These are phyloP conservation scores for Protomyces inouyei DNA, from an alignment of 1,139 yeast species.

Conservation along the genomic window DNA sequence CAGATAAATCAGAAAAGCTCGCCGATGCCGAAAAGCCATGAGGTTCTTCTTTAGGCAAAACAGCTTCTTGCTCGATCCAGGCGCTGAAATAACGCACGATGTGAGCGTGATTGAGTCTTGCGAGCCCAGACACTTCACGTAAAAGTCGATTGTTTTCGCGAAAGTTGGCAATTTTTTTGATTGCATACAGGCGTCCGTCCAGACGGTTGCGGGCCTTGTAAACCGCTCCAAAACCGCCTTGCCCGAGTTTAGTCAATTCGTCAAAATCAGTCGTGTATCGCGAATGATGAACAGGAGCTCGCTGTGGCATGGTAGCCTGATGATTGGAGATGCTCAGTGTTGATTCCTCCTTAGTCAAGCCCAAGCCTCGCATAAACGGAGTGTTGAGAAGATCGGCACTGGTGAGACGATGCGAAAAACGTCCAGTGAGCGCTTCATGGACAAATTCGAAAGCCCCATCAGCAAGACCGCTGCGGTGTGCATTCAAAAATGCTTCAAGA, in stretches of 20 bases:
- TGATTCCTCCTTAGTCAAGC: background rate
- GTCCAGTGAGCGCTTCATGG: constrained; percentile 13
- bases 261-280: constrained; percentile 81
- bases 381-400: background rate
- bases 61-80: constrained; percentile 71
- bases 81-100: constrained; percentile 96
- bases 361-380: background rate
- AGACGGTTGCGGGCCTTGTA: constrained; percentile 83
- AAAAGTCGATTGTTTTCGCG: constrained; percentile 47
- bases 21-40: background rate
- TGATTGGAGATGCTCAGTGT: background rate
- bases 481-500: background rate
- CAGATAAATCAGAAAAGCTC: background rate
- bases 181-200: constrained; percentile 92
- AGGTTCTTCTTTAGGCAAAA: constrained; percentile 24
- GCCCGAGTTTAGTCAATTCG: constrained; percentile 85
- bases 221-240: constrained; percentile 96
- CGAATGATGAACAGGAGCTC: constrained; percentile 40
- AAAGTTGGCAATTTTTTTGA: constrained; percentile 59
- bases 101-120: constrained; percentile 87
- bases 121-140: constrained; percentile 85
- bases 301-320: background rate
- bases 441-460: constrained; percentile 13
- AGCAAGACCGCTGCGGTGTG: background rate
- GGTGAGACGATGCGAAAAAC: background rate